Percentiles rank a stretch among this genome's conserved stretches.
Conservation (phyloP, 2,329 filamentous ascomycete species). For the Rasamsonia emersonii region DNA sequence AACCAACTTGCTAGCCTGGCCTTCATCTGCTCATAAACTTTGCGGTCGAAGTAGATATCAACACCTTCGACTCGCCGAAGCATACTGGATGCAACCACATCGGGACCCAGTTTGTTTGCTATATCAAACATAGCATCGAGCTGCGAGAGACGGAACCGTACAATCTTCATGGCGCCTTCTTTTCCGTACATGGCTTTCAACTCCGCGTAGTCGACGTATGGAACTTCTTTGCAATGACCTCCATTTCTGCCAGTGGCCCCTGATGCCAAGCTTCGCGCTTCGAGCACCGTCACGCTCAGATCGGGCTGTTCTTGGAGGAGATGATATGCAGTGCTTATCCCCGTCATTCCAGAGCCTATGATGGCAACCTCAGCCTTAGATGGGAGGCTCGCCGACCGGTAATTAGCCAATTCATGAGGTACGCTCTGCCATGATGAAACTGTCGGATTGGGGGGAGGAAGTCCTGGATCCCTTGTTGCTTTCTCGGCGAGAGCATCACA, state of each 20-base stretch:
- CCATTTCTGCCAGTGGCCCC: slow-evolving; percentile 32
- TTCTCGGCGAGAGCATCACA: slow-evolving; percentile 4
- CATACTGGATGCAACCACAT: slow-evolving; percentile 3
- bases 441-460: slow-evolving; percentile 29
- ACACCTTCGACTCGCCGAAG: slow-evolving; percentile 7
- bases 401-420: slow-evolving; percentile 22
- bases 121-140: slow-evolving; percentile 9
- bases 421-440: slow-evolving; percentile 29
- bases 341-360: slow-evolving; percentile 30
- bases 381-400: slow-evolving; percentile 20
- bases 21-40: slow-evolving; percentile 6
- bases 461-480: slow-evolving; percentile 21
- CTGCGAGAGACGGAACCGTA: slow-evolving; percentile 20
- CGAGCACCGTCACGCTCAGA: slow-evolving; percentile 23
- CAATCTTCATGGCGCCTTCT: slow-evolving; percentile 27
- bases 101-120: slow-evolving; percentile 1
- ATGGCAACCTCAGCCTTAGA: slow-evolving; percentile 20
- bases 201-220: slow-evolving; percentile 73
- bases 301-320: slow-evolving; percentile 18
- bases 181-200: slow-evolving; percentile 42
- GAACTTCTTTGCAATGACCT: slow-evolving; percentile 46
- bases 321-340: slow-evolving; percentile 23
- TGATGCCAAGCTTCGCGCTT: slow-evolving; percentile 27
- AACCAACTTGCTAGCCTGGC: slow-evolving; percentile 3
- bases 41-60: slow-evolving; percentile 8